Base-by-base conservation (phyloP, 2,329 filamentous ascomycete genomes). In the Xylariales sp. region DNA sequence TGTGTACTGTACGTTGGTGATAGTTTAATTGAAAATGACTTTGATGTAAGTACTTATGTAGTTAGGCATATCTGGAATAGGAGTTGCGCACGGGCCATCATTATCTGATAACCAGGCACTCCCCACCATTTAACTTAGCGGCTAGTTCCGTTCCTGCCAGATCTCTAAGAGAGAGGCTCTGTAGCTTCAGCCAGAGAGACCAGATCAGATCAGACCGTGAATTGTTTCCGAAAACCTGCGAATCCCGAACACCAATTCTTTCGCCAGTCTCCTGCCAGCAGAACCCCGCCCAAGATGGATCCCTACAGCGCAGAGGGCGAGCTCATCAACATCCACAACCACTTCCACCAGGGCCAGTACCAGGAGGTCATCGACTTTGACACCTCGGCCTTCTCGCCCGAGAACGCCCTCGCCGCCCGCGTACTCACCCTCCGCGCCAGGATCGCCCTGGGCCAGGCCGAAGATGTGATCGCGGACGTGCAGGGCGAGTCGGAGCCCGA, bases 351-450 rank as follows among this genome's bases (percentile, higher is more conserved):
- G 62, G 89, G 87, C 58, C 90, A 95, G 71, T 95, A 88, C 74
- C 77, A 87, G 57, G 74, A 83, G 57, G 90, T 94, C 47, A 65
- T 94, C 63, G 84, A 93, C 67, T 95, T 89, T 66, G 85, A 94
- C 63, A 84, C 81, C 29, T 81, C 84, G 5, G 72, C 81, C 42
- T 84, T 97, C 56, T 93, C 87, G 30, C 51, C 81, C 46, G 80
- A 85, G 54, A 96, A 96, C 67, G 72, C 74, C 32, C 72, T 89
- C 12, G 79, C 88, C 29, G 85, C 87, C 28, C 82, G 82, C 41
- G 69, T 95, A 30, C 78, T 97, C 40, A 74, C 84, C 59, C 79
- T 91, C 46, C 87, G 93, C 59, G 82, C 91, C 29, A 84, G 83
- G 57, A 80, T 95, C 54, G 89, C 89, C 36, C 76, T 91, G 6